Conservation (phyloP, 2,329 filamentous ascomycete species). For the Massarina eburnea region DNA sequence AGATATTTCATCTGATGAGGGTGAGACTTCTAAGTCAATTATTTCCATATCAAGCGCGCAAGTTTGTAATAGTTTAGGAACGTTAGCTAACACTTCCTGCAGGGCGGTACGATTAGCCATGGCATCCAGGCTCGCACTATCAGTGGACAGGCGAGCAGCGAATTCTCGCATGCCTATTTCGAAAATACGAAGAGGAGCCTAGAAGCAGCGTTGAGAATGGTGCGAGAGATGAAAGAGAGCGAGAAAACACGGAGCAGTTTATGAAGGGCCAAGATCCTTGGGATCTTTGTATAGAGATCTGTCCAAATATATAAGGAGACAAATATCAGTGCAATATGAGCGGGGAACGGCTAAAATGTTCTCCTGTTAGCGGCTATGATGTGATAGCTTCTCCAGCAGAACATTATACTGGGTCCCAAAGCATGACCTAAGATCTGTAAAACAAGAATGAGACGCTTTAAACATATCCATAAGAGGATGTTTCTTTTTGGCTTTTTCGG, state of each 20-base stretch:
- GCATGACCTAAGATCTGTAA: too few relatives aligned
- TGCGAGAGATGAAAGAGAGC: conserved; percentile 29
- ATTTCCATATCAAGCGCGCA: too few relatives aligned
- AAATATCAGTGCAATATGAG: neutral
- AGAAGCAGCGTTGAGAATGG: conserved; percentile 30
- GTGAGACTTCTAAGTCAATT: conserved; percentile 15
- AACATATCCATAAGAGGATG: too few relatives aligned
- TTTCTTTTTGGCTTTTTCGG: too few relatives aligned
- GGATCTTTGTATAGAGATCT: too few relatives aligned
- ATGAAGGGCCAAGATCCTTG: conserved; percentile 12
- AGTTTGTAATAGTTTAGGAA: too few relatives aligned
- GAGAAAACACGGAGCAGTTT: conserved; percentile 25
- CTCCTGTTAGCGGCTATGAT: too few relatives aligned
- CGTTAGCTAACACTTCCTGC: conserved; percentile 2
- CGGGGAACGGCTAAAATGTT: neutral
- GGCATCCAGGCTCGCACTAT: conserved; percentile 40
- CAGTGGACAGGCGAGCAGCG: conserved; percentile 39
- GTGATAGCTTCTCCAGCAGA: too few relatives aligned
- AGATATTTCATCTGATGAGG: conserved; percentile 40
- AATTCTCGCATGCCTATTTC: conserved; percentile 40
- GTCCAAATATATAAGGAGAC: neutral
- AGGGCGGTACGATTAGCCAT: conserved; percentile 39
- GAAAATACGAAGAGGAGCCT: conserved; percentile 35
- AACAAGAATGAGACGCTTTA: too few relatives aligned
- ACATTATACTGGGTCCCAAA: too few relatives aligned